These are phyloP conservation scores for Halophytophthora polymorphica DNA, from an alignment of 352 stramenopile species.

Conservation along the genomic window DNA sequence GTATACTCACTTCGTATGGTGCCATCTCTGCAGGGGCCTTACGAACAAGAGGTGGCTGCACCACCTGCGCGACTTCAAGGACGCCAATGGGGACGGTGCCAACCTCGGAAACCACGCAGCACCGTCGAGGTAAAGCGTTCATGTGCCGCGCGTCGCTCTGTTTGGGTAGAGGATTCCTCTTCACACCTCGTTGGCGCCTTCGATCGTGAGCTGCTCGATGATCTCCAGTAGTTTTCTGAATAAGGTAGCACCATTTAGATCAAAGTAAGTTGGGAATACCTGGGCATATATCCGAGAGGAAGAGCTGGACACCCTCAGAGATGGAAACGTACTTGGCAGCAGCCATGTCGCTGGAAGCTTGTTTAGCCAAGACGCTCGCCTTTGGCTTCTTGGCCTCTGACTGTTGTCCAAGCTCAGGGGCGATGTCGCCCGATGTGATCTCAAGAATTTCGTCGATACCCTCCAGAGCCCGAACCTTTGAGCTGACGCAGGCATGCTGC, in stretches of 20 bases:
- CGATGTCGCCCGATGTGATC: slow-evolving; percentile 1
- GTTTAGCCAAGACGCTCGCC: slow-evolving; percentile 25
- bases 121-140: slow-evolving; percentile 7
- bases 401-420: not conserved
- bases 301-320: not conserved
- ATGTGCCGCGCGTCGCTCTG: not conserved
- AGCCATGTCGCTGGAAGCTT: slow-evolving; percentile 38
- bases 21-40: slow-evolving; percentile 27
- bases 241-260: slow-evolving; percentile 2
- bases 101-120: slow-evolving; percentile 12
- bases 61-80: slow-evolving; percentile 23
- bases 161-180: not conserved
- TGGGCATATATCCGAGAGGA: slow-evolving; percentile 7
- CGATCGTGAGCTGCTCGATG: slow-evolving; percentile 36
- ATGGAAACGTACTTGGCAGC: slow-evolving; percentile 34
- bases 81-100: slow-evolving; percentile 12
- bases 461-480: slow-evolving; percentile 7
- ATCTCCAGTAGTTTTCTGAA: slow-evolving; percentile 33
- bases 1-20: not conserved
- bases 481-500: not conserved
- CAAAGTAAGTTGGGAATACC: too few relatives aligned
- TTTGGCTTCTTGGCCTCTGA: not conserved
- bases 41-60: slow-evolving; percentile 43
- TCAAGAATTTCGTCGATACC: slow-evolving; percentile 21
- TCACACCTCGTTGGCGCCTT: slow-evolving; percentile 8